Evolutionary conservation across 176 grass and related monocot genomes (phyloP).

Genomic region (Phyllostachys edulis): DNA sequence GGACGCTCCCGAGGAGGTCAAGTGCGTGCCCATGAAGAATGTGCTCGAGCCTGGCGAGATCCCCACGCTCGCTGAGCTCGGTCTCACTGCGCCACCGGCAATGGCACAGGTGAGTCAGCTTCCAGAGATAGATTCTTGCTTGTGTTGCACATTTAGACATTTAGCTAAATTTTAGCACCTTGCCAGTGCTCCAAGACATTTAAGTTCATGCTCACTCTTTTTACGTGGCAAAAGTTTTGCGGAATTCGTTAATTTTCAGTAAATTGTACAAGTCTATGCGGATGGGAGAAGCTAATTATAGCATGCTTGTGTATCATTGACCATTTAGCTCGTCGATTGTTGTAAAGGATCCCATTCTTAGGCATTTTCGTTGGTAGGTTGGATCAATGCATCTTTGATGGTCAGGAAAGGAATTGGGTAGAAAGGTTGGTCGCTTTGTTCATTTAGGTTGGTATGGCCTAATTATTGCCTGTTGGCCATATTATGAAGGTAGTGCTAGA

Average conservation of each 20-base stretch:
- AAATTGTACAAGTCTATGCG: neutral
- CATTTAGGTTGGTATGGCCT: neutral
- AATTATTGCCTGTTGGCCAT: neutral
- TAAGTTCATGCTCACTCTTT: neutral
- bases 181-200: neutral
- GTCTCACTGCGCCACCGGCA: slow-evolving; percentile 47
- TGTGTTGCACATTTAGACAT: neutral
- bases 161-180: neutral
- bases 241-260: neutral
- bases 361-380: neutral
- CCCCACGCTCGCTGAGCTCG: slow-evolving; percentile 70
- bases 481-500: neutral
- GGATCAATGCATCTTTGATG: neutral
- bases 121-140: neutral
- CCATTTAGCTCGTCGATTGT: neutral
- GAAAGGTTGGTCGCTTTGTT: neutral
- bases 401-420: neutral
- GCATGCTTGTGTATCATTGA: neutral
- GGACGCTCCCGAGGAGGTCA: slow-evolving; percentile 66
- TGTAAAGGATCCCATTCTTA: neutral
- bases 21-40: slow-evolving; percentile 75
- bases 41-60: slow-evolving; percentile 79
- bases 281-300: neutral
- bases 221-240: neutral
- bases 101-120: slow-evolving; percentile 50